Base-by-base conservation (phyloP, 148 eudicot genomes). In the Vaccinium myrtillus region DNA sequence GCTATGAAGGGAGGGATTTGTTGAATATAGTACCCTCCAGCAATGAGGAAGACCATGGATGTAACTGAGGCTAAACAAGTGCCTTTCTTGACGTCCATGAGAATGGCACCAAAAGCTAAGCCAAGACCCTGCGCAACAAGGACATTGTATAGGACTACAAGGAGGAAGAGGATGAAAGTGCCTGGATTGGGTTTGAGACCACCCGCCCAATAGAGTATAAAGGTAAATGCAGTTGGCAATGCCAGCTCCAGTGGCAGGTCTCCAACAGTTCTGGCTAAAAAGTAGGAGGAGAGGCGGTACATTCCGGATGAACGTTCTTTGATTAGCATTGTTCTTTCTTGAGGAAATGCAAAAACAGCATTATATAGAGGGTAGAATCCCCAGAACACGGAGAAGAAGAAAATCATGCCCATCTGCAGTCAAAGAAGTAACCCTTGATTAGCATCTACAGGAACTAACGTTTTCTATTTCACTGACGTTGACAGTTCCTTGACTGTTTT, bases 311-410 rank as follows among this genome's bases (percentile, higher is more conserved):
- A 91, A 11, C 98, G 83, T 85, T 95, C 99, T 71, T 97, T 97
- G 83, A 94, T 93, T n/a, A 97, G 88, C 93, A 94, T 94, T 27
- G 86, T 87, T 67, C 99, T 83, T 86, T 97, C 99, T 91, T 93
- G 98, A 43, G 98, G 99, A 48, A 97, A 97, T 36, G 99, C 95
- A 90, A 97, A 95, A 32, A 95, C 98, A 0, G 99, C 98, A 32
- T 97, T 97, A 87, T 97, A 95, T 14, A 97, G 88, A 6, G 99
- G 99, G 90, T 97, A 97, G 88, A 97, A 97, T 21, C 99, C 98
- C 99, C 99, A 97, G 80, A 97, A 97, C 3, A 95, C 98, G 0
- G 98, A 89, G 88, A 97, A 97, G 89, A 97, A 97, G 93, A 97
- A 97, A 80, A 97, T 80, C 94, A 97, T 91, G 6, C 98, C 98